These are phyloP conservation scores for Carex sylvatica DNA, from an alignment of 202 grass and related monocot species.

Conservation along the genomic window DNA sequence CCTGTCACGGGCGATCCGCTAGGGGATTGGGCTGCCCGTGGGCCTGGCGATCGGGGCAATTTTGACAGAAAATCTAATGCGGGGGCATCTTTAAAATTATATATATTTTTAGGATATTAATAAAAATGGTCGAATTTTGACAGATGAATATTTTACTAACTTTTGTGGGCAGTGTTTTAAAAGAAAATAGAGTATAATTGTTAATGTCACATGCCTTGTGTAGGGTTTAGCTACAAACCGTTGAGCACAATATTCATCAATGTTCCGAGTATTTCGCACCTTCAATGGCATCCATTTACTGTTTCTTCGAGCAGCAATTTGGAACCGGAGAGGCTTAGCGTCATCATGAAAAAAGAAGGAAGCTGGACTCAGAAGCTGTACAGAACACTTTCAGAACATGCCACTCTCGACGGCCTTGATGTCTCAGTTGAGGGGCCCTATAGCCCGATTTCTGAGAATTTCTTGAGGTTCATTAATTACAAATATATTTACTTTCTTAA, in stretches of 20 bases:
- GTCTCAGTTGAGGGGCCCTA: constrained; percentile 61
- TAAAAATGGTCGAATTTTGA: too few species aligned
- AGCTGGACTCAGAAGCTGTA: constrained; percentile 46
- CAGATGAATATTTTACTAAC: not conserved
- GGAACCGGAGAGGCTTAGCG: constrained; percentile 35
- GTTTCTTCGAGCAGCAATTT: constrained; percentile 49
- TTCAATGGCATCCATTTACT: constrained; percentile 66
- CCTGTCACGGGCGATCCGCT: too few species aligned
- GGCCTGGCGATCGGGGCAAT: too few species aligned
- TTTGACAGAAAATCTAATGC: too few species aligned
- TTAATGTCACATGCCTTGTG: not conserved
- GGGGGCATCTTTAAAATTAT: too few species aligned
- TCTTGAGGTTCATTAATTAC: constrained; percentile 33
- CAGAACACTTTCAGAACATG: too few species aligned
- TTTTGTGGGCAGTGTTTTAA: not conserved
- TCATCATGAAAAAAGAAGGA: constrained; percentile 59
- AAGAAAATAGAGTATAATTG: not conserved
- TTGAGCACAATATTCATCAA: constrained; percentile 59
- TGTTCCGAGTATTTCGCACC: constrained; percentile 34
- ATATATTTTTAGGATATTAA: too few species aligned
- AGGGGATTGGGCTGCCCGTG: too few species aligned
- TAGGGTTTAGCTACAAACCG: constrained; percentile 40
- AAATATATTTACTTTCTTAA: not conserved
- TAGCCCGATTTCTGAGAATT: constrained; percentile 26
- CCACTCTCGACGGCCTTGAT: not conserved